Conservation (phyloP, 495 filamentous ascomycete species). For the Neurospora tetraspora region DNA sequence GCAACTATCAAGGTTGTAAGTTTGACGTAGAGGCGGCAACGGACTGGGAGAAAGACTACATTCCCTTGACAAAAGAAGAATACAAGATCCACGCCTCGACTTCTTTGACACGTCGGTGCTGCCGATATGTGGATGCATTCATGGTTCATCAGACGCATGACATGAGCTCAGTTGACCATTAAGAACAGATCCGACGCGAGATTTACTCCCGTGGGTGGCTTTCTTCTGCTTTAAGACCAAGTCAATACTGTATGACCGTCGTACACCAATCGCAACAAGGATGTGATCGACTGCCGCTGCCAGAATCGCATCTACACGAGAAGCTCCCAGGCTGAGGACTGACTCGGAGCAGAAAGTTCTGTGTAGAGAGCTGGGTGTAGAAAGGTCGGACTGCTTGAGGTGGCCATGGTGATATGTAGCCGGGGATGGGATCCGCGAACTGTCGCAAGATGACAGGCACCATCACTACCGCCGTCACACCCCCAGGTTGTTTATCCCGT, state of each 20-base stretch:
- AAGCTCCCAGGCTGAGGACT: not conserved
- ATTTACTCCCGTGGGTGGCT: too few relatives aligned
- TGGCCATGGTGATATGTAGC: not conserved
- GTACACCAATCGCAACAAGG: not conserved
- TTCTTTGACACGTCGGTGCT: too few relatives aligned
- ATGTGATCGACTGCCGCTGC: not conserved
- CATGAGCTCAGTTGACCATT: too few relatives aligned
- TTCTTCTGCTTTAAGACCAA: not conserved
- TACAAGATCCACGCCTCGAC: too few relatives aligned
- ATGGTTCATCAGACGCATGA: not conserved
- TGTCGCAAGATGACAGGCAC: not conserved
- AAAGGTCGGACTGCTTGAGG: not conserved
- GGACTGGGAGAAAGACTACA: not conserved
- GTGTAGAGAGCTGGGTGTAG: not conserved
- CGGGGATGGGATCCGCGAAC: not conserved
- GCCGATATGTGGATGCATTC: not conserved
- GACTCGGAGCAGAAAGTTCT: not conserved
- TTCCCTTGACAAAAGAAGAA: not conserved
- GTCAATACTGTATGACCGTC: not conserved
- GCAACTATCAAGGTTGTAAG: not conserved
- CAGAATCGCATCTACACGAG: not conserved
- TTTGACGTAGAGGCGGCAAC: not conserved
- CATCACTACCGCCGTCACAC: not conserved
- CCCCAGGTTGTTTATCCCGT: too few relatives aligned
- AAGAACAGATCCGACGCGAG: too few relatives aligned